Conservation (phyloP, 345 rosid genomes). For the Arabidopsis arenosa region DNA sequence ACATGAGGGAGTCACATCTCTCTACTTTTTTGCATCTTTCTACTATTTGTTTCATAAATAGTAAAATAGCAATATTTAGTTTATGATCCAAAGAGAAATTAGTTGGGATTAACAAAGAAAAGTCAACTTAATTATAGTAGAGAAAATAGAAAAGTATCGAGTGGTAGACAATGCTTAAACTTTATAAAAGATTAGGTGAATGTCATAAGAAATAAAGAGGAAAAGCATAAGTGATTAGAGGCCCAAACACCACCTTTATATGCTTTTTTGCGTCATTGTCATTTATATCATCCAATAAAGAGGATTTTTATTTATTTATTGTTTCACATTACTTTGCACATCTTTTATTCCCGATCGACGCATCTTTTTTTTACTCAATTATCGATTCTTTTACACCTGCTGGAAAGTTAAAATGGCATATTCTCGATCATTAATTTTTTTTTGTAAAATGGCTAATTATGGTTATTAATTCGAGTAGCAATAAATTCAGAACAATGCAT, state of each 20-base stretch:
- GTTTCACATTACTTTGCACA: conserved; percentile 22
- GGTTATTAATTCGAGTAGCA: no score
- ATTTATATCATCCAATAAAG: conserved; percentile 30
- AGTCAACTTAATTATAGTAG: conserved; percentile 31
- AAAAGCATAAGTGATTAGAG: conserved; percentile 37
- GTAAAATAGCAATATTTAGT: neutral
- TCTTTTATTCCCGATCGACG: conserved; percentile 23
- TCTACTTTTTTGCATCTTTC: conserved; percentile 10
- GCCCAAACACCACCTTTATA: conserved; percentile 32
- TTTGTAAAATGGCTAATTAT: no score
- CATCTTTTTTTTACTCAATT: conserved; percentile 3
- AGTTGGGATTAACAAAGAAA: conserved; percentile 16
- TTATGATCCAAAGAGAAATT: conserved; percentile 7
- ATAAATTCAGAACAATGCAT: no score
- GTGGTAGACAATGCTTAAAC: conserved; percentile 38
- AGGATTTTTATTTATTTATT: neutral
- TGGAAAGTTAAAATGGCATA: no score
- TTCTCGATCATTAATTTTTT: no score
- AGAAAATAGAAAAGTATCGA: conserved; percentile 12
- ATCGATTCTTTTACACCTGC: no score
- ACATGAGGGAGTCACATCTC: conserved; percentile 24
- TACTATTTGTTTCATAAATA: neutral
- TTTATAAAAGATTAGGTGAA: conserved; percentile 42
- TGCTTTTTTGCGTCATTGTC: conserved; percentile 38
- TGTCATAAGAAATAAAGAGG: conserved; percentile 37